Conservation (phyloP, 257 asterid genomes). For the Solanum peruvianum region DNA sequence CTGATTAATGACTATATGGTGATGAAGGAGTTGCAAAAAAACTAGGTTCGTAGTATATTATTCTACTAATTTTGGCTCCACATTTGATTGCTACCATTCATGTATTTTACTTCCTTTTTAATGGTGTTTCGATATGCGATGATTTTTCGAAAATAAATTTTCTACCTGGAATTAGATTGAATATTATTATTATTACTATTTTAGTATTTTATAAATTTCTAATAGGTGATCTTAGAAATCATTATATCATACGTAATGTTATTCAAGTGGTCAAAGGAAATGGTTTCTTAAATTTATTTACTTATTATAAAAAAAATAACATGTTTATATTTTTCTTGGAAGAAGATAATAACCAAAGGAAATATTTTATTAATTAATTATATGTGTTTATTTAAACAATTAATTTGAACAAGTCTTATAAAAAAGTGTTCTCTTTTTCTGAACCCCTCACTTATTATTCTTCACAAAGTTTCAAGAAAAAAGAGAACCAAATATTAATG, state of each 20-base stretch:
- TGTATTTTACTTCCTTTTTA: not conserved
- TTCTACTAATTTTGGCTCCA: not conserved
- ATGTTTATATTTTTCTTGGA: not conserved
- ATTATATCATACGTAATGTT: not conserved
- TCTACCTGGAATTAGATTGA: not conserved
- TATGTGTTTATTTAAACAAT: not conserved
- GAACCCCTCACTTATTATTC: conserved; percentile 2
- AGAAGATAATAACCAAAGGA: not conserved
- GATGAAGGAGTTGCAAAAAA: not conserved
- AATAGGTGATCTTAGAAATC: not conserved
- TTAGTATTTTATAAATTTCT: not conserved
- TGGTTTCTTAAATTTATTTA: not conserved
- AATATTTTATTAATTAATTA: not conserved
- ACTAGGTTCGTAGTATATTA: not conserved
- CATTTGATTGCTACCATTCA: no score
- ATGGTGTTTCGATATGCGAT: not conserved
- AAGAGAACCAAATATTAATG: not conserved
- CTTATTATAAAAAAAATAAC: not conserved
- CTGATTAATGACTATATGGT: not conserved
- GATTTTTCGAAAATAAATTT: accelerated
- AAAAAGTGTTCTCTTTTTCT: not conserved
- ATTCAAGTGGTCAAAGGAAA: not conserved
- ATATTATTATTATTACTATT: not conserved
- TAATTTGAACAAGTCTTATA: not conserved
- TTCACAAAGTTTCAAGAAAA: not conserved